Percentiles rank a stretch among this genome's conserved stretches.
phyloP scores from a whole-genome alignment of 495 filamentous ascomycete genomes.

The Hypomontagnella monticulosa region DNA sequence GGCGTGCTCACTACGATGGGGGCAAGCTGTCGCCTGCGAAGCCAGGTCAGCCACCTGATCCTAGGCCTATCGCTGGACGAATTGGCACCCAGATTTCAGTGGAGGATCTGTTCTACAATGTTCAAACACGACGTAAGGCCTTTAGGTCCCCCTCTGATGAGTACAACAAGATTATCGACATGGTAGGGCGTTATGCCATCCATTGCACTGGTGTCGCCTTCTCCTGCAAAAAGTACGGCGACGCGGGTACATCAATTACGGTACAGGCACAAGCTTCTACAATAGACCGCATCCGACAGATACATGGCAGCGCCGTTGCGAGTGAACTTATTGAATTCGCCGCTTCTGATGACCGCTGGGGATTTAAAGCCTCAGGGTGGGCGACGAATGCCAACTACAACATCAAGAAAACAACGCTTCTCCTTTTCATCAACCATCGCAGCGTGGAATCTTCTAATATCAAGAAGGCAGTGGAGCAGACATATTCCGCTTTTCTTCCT shows the following conservation, averaged over 20 bases:
- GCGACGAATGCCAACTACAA: slow-evolving; percentile 96
- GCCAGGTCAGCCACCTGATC: slow-evolving; percentile 89
- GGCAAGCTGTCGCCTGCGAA: slow-evolving; percentile 87
- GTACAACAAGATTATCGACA: slow-evolving; percentile 96
- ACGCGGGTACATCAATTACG: slow-evolving; percentile 81
- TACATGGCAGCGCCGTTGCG: slow-evolving; percentile 86
- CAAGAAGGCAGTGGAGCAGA: slow-evolving; percentile 90
- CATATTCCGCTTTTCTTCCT: slow-evolving; percentile 87
- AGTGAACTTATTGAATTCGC: slow-evolving; percentile 88
- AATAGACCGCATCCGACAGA: slow-evolving; percentile 86
- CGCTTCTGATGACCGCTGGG: slow-evolving; percentile 76
- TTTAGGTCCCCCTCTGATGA: slow-evolving; percentile 95
- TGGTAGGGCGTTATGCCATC: slow-evolving; percentile 94
- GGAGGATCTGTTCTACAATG: slow-evolving; percentile 97
- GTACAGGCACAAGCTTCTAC: slow-evolving; percentile 75
- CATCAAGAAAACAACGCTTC: slow-evolving; percentile 86
- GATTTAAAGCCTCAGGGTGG: slow-evolving; percentile 82
- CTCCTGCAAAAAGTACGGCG: slow-evolving; percentile 95
- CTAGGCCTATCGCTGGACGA: slow-evolving; percentile 89
- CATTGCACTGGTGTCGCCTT: slow-evolving; percentile 92
- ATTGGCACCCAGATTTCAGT: slow-evolving; percentile 97
- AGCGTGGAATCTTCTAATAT: slow-evolving; percentile 93
- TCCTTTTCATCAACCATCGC: slow-evolving; percentile 97
- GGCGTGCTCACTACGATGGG: slow-evolving; percentile 84
- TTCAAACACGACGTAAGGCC: slow-evolving; percentile 85